Percentiles rank a stretch among this genome's conserved stretches.
phyloP scores from a whole-genome alignment of 164 flowering plant species.

The Sedum album region DNA sequence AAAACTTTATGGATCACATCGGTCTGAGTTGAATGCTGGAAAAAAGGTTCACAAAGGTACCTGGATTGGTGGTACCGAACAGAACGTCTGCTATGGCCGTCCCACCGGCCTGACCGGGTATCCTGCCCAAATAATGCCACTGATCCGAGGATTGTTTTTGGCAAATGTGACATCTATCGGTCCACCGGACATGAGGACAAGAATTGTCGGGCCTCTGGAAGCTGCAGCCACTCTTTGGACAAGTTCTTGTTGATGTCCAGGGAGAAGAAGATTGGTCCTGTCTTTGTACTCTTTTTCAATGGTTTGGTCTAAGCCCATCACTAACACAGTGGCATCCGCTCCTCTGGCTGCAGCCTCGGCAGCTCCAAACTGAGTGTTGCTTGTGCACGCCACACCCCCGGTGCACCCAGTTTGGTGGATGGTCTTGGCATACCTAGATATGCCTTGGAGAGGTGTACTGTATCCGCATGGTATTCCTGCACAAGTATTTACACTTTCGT shows the following conservation, averaged over 20 bases:
- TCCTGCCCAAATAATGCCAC: slow-evolving; percentile 68
- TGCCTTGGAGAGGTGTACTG: slow-evolving; percentile 53
- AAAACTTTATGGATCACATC: background rate
- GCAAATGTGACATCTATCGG: slow-evolving; percentile 67
- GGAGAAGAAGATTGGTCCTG: slow-evolving; percentile 42
- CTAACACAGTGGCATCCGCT: slow-evolving; percentile 57
- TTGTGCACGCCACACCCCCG: slow-evolving; percentile 29
- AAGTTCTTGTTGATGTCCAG: slow-evolving; percentile 64
- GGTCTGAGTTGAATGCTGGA: background rate
- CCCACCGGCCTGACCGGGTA: slow-evolving; percentile 80
- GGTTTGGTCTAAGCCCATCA: slow-evolving; percentile 60
- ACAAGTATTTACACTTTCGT: background rate
- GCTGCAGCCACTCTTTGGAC: slow-evolving; percentile 47
- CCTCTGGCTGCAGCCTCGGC: slow-evolving; percentile 46
- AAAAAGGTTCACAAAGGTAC: slow-evolving; percentile 16
- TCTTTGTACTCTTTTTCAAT: slow-evolving; percentile 55
- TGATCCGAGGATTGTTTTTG: slow-evolving; percentile 46
- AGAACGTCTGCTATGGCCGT: slow-evolving; percentile 60
- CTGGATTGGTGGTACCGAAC: slow-evolving; percentile 47
- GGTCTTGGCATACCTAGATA: slow-evolving; percentile 35
- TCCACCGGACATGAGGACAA: slow-evolving; percentile 63
- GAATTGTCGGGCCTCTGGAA: slow-evolving; percentile 44
- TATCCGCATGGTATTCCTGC: slow-evolving; percentile 50
- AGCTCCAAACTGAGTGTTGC: slow-evolving; percentile 21
- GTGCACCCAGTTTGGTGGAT: slow-evolving; percentile 46